A percentile compares a stretch with the other conserved stretches of the same genome.
Conservation (phyloP, 495 filamentous ascomycete genomes). For the Saxophila tyrrhenica region DNA sequence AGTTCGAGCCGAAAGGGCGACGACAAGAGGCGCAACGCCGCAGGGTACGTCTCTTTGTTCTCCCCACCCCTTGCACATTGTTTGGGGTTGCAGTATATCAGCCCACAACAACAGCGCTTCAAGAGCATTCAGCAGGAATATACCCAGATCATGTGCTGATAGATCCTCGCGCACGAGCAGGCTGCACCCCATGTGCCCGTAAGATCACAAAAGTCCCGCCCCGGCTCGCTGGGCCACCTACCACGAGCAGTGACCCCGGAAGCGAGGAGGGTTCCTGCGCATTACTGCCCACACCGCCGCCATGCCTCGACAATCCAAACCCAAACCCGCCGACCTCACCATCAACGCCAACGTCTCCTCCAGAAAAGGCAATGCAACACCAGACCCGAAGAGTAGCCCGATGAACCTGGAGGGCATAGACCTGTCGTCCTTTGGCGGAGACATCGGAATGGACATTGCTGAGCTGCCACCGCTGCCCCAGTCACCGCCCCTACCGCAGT, state of each 20-base stretch:
- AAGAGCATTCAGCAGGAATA: too few relatives aligned
- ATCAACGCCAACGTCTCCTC: slow-evolving; percentile 11
- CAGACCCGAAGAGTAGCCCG: slow-evolving; percentile 10
- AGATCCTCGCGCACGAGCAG: neutral
- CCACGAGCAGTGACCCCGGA: neutral
- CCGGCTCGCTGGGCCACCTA: neutral
- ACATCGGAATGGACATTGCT: slow-evolving; percentile 5
- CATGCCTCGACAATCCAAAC: slow-evolving; percentile 7
- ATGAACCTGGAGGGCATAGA: slow-evolving; percentile 15
- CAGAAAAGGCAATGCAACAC: neutral
- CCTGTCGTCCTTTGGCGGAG: slow-evolving; percentile 18
- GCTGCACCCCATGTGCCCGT: slow-evolving; percentile 8
- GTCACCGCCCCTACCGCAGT: slow-evolving; percentile 9
- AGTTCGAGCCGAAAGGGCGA: slow-evolving; percentile 1
- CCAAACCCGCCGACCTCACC: slow-evolving; percentile 12
- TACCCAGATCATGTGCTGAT: neutral
- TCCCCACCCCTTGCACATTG: slow-evolving; percentile 8
- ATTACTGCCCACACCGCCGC: neutral
- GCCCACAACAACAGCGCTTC: too few relatives aligned
- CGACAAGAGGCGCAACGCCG: neutral
- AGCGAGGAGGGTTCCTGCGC: slow-evolving; percentile 3
- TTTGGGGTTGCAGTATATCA: slow-evolving; percentile 8
- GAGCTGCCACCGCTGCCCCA: slow-evolving; percentile 8
- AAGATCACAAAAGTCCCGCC: neutral
- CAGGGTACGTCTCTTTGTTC: slow-evolving; percentile 18